Conservation (phyloP, 2,329 filamentous ascomycete species). For the Macrophomina tecta region DNA sequence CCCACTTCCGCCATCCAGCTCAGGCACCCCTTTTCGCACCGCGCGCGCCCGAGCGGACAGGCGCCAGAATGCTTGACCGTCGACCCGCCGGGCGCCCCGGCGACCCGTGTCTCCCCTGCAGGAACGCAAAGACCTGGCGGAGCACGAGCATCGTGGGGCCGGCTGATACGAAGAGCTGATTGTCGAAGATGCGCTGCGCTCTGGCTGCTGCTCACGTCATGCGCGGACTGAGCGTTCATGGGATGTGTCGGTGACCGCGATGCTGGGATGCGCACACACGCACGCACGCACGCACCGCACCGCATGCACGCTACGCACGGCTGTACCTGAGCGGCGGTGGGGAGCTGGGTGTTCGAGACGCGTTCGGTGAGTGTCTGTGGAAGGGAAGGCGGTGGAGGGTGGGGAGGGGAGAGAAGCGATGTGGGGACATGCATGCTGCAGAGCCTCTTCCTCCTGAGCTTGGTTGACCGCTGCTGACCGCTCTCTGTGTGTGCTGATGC, state of each 20-base stretch:
- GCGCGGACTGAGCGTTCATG: neutral
- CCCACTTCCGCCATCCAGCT: neutral
- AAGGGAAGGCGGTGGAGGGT: too few relatives aligned
- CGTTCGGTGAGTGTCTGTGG: neutral
- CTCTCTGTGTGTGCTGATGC: too few relatives aligned
- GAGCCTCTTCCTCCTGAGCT: neutral
- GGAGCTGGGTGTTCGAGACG: neutral
- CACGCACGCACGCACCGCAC: neutral
- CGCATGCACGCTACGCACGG: neutral
- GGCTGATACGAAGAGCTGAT: neutral
- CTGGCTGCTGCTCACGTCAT: neutral
- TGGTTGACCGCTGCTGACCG: neutral
- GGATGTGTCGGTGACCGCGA: neutral
- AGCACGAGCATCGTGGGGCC: neutral
- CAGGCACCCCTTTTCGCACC: conserved; percentile 15
- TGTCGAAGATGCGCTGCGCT: too few relatives aligned
- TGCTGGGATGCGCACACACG: neutral
- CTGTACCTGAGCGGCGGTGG: neutral
- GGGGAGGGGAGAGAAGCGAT: too few relatives aligned
- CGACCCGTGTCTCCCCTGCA: neutral
- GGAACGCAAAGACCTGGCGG: neutral
- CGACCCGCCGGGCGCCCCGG: neutral
- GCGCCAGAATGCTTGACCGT: neutral
- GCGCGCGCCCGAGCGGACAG: neutral
- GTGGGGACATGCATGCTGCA: neutral